phyloP scores from a whole-genome alignment of 768 basidiomycete species.

The Lactifluus echinatus region DNA sequence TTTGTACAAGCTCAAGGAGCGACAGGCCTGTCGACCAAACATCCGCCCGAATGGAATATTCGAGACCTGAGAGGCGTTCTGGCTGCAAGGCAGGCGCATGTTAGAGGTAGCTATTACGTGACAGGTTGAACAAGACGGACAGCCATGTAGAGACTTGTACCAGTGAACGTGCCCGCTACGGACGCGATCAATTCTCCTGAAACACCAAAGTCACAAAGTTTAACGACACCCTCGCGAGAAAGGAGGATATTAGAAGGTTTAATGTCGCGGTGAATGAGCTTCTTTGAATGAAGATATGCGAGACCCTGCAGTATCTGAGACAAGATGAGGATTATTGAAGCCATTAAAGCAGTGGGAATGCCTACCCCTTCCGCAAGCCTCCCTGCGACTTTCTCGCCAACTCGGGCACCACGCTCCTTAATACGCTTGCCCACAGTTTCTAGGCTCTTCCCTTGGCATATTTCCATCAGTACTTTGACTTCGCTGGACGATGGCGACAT shows the following conservation, averaged over 20 bases:
- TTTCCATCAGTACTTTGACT: slow-evolving; percentile 94
- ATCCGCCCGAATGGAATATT: slow-evolving; percentile 92
- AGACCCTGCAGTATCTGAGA: slow-evolving; percentile 81
- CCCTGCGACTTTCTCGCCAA: slow-evolving; percentile 83
- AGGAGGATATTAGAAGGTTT: slow-evolving; percentile 91
- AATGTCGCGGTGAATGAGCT: slow-evolving; percentile 94
- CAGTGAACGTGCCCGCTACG: slow-evolving; percentile 91
- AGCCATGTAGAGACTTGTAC: slow-evolving; percentile 98
- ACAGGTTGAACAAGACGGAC: slow-evolving; percentile 42
- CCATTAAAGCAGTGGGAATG: slow-evolving; percentile 8
- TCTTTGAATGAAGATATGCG: slow-evolving; percentile 80
- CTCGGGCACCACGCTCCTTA: slow-evolving; percentile 65
- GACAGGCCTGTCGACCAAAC: slow-evolving; percentile 98
- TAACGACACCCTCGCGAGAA: slow-evolving; percentile 82
- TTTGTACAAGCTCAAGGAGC: slow-evolving; percentile 86
- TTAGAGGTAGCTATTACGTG: slow-evolving; percentile 14
- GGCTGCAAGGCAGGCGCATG: slow-evolving; percentile 43
- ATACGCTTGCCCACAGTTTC: slow-evolving; percentile 84
- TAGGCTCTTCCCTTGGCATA: slow-evolving; percentile 77
- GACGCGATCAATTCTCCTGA: slow-evolving; percentile 92
- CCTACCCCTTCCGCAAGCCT: slow-evolving; percentile 88
- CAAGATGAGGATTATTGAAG: slow-evolving; percentile 9
- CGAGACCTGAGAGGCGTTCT: slow-evolving; percentile 85
- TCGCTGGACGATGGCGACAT: slow-evolving; percentile 81
- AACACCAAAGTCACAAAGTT: slow-evolving; percentile 94